Evolutionary conservation across 2,329 filamentous ascomycete species (phyloP), one percentile per base, ranked within the genome.

Genomic region (Colletotrichum karsti): DNA sequence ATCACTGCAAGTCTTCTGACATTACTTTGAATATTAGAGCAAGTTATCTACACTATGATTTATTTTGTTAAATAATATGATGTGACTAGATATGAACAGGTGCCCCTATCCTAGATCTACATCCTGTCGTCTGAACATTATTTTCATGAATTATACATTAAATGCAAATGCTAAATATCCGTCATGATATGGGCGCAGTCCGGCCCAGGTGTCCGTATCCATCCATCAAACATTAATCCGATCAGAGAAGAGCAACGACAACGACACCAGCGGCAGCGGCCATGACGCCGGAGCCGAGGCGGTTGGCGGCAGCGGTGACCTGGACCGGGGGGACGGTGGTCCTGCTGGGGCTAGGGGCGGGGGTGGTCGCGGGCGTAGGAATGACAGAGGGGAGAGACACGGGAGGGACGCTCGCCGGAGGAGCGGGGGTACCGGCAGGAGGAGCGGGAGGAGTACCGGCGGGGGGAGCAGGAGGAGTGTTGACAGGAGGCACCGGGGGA

Each of bases 241-340:
- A n/a, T 42, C 42, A 69, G 8, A 70, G 50, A 9, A 70, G 65
- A 37, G 64, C 68, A 30, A 37, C 60, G 37, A 69, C 33, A 6
- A 70, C 15, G 8, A 65, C 20, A 61, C 65, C 65, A 15, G 55
- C 68, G 18, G 65, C 65, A 7, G 59, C 68, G n/a, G 59, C 59
- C 10, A 57, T 24, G 3, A 70, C 42, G 13, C 65, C 55, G 24
- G 65, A 58, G 18, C 60, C 42, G 8, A 65, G 44, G 6, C 55
- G 65, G 35, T 26, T 20, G 20, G 68, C 65, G 20, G 59, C 68
- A 24, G 28, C 53, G 18, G 59, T 70, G 37, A 65, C 59, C 20
- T 61, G 50, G 18, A 53, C 22, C 6, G 58, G 58, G 12, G 35
- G 24, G n/a, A 20, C 33, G 15, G 56, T 60, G 9, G 56, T 60